These are phyloP conservation scores for Trichoderma sp. DNA, from an alignment of 2,329 filamentous ascomycete genomes.

Conservation along the genomic window DNA sequence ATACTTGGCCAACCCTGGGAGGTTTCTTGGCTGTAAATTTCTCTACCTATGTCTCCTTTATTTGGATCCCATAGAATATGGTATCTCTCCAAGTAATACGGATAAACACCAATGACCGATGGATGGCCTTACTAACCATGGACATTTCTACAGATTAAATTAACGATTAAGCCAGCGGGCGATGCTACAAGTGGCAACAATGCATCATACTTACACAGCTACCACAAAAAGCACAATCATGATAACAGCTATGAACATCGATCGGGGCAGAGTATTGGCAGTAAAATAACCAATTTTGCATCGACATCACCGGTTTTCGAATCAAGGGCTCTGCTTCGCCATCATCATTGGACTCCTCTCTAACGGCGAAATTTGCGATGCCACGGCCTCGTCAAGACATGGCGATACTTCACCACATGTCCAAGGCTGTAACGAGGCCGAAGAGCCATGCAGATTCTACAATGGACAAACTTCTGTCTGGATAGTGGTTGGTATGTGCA, in stretches of 20 bases:
- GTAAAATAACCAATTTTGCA: not conserved
- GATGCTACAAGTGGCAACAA: not conserved
- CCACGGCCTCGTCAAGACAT: not conserved
- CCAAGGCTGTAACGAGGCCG: not conserved
- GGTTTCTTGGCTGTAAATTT: not conserved
- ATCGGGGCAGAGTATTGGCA: not conserved
- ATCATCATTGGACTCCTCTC: not conserved
- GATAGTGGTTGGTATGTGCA: not conserved
- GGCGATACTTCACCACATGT: not conserved
- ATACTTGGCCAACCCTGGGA: not conserved
- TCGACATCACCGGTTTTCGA: not conserved
- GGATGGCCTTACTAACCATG: not conserved
- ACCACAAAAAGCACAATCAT: not conserved
- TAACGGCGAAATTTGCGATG: not conserved
- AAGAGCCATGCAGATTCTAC: not conserved
- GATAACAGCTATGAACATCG: not conserved
- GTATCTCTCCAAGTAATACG: not conserved
- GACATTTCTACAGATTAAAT: not conserved
- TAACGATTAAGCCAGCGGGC: not conserved
- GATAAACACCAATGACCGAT: not conserved
- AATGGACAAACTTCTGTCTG: not conserved
- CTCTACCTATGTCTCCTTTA: not conserved
- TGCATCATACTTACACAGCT: not conserved
- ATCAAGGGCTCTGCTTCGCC: not conserved
- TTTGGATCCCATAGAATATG: fast-evolving